Conservation (phyloP, 352 stramenopile species). For the Globisporangium cederbergense region DNA sequence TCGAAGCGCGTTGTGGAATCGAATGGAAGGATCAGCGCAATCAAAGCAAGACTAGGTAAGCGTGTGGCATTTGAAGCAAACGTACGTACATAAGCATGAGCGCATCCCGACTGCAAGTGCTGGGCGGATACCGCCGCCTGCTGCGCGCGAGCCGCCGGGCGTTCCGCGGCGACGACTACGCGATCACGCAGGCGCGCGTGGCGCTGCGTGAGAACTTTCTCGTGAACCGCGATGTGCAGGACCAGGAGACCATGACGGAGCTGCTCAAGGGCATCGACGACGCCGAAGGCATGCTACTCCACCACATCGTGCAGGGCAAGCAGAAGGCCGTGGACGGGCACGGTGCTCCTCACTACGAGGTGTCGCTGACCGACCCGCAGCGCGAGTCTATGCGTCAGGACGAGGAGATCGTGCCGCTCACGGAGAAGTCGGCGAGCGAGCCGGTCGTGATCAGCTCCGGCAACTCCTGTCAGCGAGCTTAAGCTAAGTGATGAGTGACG, state of each 20-base stretch:
- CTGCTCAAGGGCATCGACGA: conserved; percentile 78
- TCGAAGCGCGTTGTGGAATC: not conserved
- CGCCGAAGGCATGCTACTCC: conserved; percentile 79
- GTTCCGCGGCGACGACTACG: conserved; percentile 69
- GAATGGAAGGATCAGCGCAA: conserved; percentile 7
- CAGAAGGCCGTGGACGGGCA: conserved; percentile 36
- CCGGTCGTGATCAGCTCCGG: conserved; percentile 80
- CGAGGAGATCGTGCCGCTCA: conserved; percentile 78
- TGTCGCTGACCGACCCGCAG: conserved; percentile 80
- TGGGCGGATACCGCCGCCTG: conserved; percentile 74
- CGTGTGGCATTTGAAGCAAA: not conserved
- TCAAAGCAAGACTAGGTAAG: not conserved
- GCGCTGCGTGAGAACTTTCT: conserved; percentile 71
- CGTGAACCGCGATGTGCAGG: conserved; percentile 54
- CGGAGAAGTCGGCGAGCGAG: conserved; percentile 64
- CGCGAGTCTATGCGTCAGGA: conserved; percentile 74
- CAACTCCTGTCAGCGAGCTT: conserved; percentile 66
- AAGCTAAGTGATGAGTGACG: not conserved
- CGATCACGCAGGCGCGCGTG: conserved; percentile 48
- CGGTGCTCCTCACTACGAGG: conserved; percentile 49
- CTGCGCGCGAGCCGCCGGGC: conserved; percentile 68
- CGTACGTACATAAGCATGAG: conserved; percentile 31
- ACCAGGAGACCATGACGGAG: conserved; percentile 47
- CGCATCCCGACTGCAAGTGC: conserved; percentile 45
- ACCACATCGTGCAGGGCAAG: conserved; percentile 81